Evolutionary conservation across 768 basidiomycete genomes (phyloP), one percentile per base, ranked within the genome.

Genomic region (Sporobolomyces phaffii): DNA sequence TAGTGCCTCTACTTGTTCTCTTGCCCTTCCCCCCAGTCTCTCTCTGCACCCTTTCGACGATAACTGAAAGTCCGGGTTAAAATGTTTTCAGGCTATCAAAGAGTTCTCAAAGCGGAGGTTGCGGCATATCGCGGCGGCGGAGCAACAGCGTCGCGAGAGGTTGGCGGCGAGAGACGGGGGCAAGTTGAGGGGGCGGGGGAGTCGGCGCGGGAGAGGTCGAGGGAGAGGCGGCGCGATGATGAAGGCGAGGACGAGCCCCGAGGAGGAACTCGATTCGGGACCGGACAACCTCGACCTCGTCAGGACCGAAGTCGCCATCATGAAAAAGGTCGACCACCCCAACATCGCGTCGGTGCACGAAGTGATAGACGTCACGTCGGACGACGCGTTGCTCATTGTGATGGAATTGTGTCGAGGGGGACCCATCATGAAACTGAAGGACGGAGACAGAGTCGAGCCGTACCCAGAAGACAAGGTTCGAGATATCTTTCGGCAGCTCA

Each of bases 331-430:
- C 34, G 64, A 72, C 29, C 70, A 72, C 40, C 70, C 70, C 8
- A 72, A 72, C 18, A n/a, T 72, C 11, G 66, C 66, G 0, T 61
- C 50, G 5, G 58, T 72, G 1, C 60, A 72, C 45, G 70, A 72
- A 48, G 73, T 74, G 17, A 66, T 75, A 17, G 73, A 75, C 24
- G 74, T 75, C 0, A 68, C 72, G 3, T 64, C 68, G 11, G 64
- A 68, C 47, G 75, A 75, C 41, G 64, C 60, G 1, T 60, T 75
- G 3, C 66, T 73, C 17, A 73, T 72, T 73, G 67, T 72, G 20
- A 68, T 72, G 66, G 70, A 72, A 47, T 56, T 72, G 3, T 72
- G 70, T 57, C 45, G 50, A 11, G 70, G 70, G 7, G 70, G 70
- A 1, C 70, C 70, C 0, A 65, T 72, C n/a, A 58, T 67, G 34